Percentiles rank a stretch among this genome's conserved stretches.
Evolutionary conservation across 2,329 filamentous ascomycete genomes (phyloP).

Genomic region (Penicillium concentricum): DNA sequence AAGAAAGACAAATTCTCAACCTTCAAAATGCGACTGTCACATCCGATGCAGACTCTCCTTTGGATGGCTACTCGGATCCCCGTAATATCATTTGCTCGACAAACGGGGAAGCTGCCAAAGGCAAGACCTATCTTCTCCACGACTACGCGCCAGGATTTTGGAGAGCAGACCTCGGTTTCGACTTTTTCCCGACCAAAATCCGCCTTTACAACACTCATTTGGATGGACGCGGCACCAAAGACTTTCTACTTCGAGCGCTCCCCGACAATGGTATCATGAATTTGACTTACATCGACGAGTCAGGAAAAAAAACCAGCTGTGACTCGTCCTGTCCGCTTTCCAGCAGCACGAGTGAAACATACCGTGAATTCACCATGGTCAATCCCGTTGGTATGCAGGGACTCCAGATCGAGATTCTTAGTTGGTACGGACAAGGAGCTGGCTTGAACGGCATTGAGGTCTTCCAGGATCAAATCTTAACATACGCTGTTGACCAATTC

Average conservation of each 20-base stretch:
- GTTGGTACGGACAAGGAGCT: constrained; percentile 81
- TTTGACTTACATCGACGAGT: constrained; percentile 79
- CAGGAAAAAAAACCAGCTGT: constrained; percentile 68
- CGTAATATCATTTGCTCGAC: constrained; percentile 80
- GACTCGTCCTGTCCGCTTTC: constrained; percentile 84
- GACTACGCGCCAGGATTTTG: constrained; percentile 77
- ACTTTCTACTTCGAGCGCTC: constrained; percentile 80
- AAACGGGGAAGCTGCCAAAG: constrained; percentile 62
- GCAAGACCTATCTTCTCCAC: constrained; percentile 77
- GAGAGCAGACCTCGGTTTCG: constrained; percentile 78
- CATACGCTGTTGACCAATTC: constrained; percentile 82
- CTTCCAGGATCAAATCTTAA: constrained; percentile 78
- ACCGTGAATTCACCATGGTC: constrained; percentile 90
- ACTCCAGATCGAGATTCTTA: constrained; percentile 81
- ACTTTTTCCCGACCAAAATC: constrained; percentile 82
- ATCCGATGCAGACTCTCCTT: constrained; percentile 59
- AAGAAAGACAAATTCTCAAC: constrained; percentile 75
- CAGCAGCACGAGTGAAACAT: constrained; percentile 62
- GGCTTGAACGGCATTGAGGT: constrained; percentile 84
- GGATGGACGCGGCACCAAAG: constrained; percentile 81
- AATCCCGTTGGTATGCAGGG: constrained; percentile 83
- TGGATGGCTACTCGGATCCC: constrained; percentile 70
- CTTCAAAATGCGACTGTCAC: constrained; percentile 74
- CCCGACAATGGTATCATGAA: constrained; percentile 95
- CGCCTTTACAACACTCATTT: constrained; percentile 83